A percentile compares a stretch with the other conserved stretches of the same genome.
Conservation (phyloP, 805 yeast genomes). For the Gaillardinia entomophila region DNA sequence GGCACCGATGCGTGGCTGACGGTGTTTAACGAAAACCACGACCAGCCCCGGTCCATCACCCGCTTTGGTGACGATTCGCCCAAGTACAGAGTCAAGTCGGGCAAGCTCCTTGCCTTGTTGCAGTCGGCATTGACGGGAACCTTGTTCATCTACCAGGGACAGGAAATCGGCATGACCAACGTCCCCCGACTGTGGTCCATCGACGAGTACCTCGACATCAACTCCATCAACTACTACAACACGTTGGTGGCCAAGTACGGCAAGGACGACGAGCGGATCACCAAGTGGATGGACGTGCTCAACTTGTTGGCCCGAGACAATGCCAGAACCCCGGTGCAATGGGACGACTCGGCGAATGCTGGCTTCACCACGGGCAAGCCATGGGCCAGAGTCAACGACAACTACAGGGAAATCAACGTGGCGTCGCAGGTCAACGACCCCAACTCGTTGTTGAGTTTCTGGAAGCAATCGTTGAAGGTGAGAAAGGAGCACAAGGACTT, state of each 20-base stretch:
- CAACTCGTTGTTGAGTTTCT: slow-evolving; percentile 41
- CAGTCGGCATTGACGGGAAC: slow-evolving; percentile 48
- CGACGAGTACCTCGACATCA: slow-evolving; percentile 47
- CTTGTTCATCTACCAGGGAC: slow-evolving; percentile 54
- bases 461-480: slow-evolving; percentile 34
- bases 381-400: slow-evolving; percentile 50
- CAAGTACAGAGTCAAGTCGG: slow-evolving; percentile 30
- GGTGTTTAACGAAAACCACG: slow-evolving; percentile 14
- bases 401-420: slow-evolving; percentile 45
- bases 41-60: slow-evolving; percentile 13
- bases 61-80: slow-evolving; percentile 13
- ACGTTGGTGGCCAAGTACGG: slow-evolving; percentile 21
- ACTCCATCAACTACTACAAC: slow-evolving; percentile 37
- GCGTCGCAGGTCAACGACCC: slow-evolving; percentile 41
- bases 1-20: slow-evolving; percentile 20
- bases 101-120: slow-evolving; percentile 44
- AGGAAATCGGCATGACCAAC: slow-evolving; percentile 54
- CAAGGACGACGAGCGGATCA: slow-evolving; percentile 13
- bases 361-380: slow-evolving; percentile 47
- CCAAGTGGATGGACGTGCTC: slow-evolving; percentile 26
- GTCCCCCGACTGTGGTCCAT: slow-evolving; percentile 41
- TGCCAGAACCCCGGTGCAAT: slow-evolving; percentile 53
- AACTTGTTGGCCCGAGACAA: slow-evolving; percentile 44
- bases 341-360: slow-evolving; percentile 39
- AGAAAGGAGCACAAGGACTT: slow-evolving; percentile 42